Evolutionary conservation across 2,329 filamentous ascomycete genomes (phyloP), one percentile per base, ranked within the genome.

Genomic region (Pestalotiopsis sp.): DNA sequence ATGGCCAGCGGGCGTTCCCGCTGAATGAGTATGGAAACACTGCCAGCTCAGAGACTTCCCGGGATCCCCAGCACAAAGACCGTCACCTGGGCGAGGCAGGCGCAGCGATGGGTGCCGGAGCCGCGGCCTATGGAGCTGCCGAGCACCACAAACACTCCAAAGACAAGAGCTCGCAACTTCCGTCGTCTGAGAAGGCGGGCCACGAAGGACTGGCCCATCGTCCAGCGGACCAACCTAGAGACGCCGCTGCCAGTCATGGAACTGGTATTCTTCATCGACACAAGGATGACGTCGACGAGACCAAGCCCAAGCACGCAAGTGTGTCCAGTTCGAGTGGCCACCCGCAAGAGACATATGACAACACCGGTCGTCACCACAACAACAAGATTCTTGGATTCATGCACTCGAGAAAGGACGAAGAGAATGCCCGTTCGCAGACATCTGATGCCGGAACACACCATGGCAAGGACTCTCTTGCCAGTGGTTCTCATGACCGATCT

Each of bases 1-100:
- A 36, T 14, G 23, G 57, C 14, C 57, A 59, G 6, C 20, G 57
- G 14, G 57, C 6, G 4, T 40, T 65, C 9, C 23, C 27, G 11
- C 17, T 36, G 5, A 52, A 52, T 23, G 60, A 40, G 4, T 7
- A 23, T 31, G 11, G 17, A 0, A 38, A 14, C 20, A 45, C 31
- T n/a, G n/a, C n/a, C n/a, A n/a, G n/a, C n/a, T n/a, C n/a, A n/a
- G n/a, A n/a, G n/a, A n/a, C 27, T 27, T 27, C 27, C 5, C 27
- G 27, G 27, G 27, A 27, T 27, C 27, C n/a, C 7, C 36, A 31
- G 59, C 56, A 58, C 12, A n/a, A 36, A 9, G 59, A 62, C 20
- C 59, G 59, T 20, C 59, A 62, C n/a, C 13, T 62, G 17, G 59
- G 59, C 14, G 59, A 62, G 59, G 31, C 27, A 38, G 59, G 59